Conservation (phyloP, 2,329 filamentous ascomycete genomes). For the Fusarium globosum region DNA sequence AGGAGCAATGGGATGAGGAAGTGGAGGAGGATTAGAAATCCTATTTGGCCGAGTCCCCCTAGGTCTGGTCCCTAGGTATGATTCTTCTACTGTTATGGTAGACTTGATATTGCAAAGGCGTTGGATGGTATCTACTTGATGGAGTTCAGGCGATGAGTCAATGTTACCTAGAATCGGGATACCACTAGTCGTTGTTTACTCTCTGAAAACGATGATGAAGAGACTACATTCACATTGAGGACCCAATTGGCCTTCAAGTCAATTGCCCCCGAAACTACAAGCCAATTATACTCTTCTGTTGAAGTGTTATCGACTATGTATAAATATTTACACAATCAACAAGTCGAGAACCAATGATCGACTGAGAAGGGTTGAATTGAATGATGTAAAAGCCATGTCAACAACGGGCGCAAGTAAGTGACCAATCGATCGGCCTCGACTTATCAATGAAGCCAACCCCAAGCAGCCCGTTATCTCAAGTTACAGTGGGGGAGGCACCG, state of each 20-base stretch:
- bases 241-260: background rate
- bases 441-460: slow-evolving; percentile 25
- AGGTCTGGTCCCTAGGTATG: background rate
- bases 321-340: slow-evolving; percentile 9
- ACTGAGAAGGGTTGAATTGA: slow-evolving; percentile 1
- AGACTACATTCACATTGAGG: background rate
- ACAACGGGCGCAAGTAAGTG: slow-evolving; percentile 12
- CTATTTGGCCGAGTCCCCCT: slow-evolving; percentile 20
- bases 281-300: background rate
- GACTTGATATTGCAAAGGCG: slow-evolving; percentile 29
- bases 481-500: slow-evolving; percentile 23
- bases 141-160: slow-evolving; percentile 17
- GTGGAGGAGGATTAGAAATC: slow-evolving; percentile 70
- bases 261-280: background rate
- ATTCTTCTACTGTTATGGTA: background rate
- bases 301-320: slow-evolving; percentile 20
- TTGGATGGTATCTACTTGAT: slow-evolving; percentile 10
- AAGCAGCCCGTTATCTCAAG: slow-evolving; percentile 19
- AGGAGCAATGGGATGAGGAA: slow-evolving; percentile 85
- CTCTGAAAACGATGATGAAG: background rate
- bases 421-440: slow-evolving; percentile 22
- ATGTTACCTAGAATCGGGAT: slow-evolving; percentile 20
- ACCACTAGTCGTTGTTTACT: slow-evolving; percentile 12
- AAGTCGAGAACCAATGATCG: slow-evolving; percentile 15
- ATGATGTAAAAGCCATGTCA: slow-evolving; percentile 20